Evolutionary conservation across 164 flowering plant species (phyloP).

Genomic region (Liquidambar formosana): DNA sequence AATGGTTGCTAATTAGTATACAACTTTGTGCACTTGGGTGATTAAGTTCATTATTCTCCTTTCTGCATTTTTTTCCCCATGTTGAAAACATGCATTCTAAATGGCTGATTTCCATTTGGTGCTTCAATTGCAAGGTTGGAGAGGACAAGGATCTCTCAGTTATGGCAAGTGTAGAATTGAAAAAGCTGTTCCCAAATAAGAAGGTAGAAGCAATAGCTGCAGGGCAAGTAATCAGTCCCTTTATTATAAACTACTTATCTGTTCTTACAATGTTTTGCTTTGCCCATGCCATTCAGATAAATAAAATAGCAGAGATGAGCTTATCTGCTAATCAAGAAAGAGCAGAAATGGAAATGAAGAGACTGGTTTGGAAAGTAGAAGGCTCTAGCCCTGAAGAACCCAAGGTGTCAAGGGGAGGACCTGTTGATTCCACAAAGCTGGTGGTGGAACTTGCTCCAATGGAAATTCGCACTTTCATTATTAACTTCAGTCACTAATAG

Average conservation of each 20-base stretch:
- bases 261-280: no score
- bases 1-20: neutral
- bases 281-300: constrained; percentile 50
- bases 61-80: no score
- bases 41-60: no score
- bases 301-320: constrained; percentile 66
- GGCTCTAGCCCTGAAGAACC: constrained; percentile 33
- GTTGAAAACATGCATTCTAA: no score
- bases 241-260: no score
- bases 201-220: constrained; percentile 47
- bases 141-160: constrained; percentile 81
- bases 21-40: neutral
- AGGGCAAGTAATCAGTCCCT: no score
- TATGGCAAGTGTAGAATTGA: constrained; percentile 61
- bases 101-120: neutral
- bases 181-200: constrained; percentile 64
- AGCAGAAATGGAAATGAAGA: constrained; percentile 75
- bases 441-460: constrained; percentile 79
- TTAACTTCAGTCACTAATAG: constrained; percentile 30
- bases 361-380: constrained; percentile 77
- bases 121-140: constrained; percentile 45
- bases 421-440: constrained; percentile 62
- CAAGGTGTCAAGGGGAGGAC: constrained; percentile 52
- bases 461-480: constrained; percentile 85
- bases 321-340: constrained; percentile 89